Evolutionary conservation across 164 flowering plant genomes (phyloP).

Genomic region (Vitis riparia): DNA sequence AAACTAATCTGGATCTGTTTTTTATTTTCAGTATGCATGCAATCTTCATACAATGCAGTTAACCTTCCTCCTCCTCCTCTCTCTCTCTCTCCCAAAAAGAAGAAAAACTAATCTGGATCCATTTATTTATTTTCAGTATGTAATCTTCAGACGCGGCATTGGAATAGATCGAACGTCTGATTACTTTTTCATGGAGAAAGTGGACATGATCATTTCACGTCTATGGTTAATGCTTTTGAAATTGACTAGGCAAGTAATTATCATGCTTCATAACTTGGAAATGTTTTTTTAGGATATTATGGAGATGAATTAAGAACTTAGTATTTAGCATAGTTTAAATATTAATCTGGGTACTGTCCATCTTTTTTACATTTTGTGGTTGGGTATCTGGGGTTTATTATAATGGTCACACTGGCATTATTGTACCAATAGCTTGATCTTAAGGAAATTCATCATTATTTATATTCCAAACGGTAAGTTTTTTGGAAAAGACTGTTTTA

Average conservation of each 20-base stretch:
- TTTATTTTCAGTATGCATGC: neutral
- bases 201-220: slow-evolving; percentile 83
- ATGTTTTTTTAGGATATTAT: neutral
- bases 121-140: slow-evolving; percentile 45
- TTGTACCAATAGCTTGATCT: no score
- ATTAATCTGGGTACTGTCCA: no score
- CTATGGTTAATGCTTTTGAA: slow-evolving; percentile 67
- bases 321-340: no score
- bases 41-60: neutral
- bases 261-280: neutral
- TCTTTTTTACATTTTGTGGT: no score
- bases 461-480: no score
- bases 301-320: no score
- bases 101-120: neutral
- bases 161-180: slow-evolving; percentile 84
- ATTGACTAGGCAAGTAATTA: slow-evolving; percentile 57
- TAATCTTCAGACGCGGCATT: slow-evolving; percentile 90
- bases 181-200: slow-evolving; percentile 91
- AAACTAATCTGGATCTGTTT: neutral
- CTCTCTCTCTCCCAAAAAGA: no score
- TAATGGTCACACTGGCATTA: no score
- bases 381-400: no score
- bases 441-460: no score
- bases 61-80: neutral
- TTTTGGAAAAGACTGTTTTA: no score